Conservation (phyloP, 2,329 filamentous ascomycete genomes). For the Parastagonospora avenae region DNA sequence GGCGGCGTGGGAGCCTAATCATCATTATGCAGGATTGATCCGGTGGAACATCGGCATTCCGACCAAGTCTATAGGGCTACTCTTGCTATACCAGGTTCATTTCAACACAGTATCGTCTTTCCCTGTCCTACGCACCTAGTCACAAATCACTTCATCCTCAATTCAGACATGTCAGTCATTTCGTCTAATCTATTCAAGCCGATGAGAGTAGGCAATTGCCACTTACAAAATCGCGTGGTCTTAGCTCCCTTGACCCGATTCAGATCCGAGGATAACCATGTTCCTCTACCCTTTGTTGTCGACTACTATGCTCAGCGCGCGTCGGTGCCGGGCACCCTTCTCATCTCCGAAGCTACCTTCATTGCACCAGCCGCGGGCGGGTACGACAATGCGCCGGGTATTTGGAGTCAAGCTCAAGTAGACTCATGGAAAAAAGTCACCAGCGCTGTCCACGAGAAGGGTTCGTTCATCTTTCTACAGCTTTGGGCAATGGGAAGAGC, state of each 20-base stretch:
- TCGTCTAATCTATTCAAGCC: conserved; percentile 19
- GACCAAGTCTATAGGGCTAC: no score
- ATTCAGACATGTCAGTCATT: no score
- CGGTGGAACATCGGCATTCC: no score
- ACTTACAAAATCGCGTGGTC: conserved; percentile 25
- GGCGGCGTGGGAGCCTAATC: no score
- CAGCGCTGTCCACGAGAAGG: conserved; percentile 64
- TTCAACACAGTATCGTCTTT: no score
- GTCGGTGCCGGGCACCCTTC: conserved; percentile 57
- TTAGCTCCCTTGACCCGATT: conserved; percentile 38
- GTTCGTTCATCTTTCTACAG: conserved; percentile 63
- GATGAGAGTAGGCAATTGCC: conserved; percentile 24
- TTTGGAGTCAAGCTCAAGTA: conserved; percentile 53
- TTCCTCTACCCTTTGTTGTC: conserved; percentile 41
- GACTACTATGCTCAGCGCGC: conserved; percentile 61
- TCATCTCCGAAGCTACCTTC: conserved; percentile 63
- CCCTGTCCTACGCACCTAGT: no score
- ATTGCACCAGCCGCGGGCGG: conserved; percentile 47
- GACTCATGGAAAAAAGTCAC: conserved; percentile 63
- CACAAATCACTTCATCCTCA: no score
- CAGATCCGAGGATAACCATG: conserved; percentile 51
- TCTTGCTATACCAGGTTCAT: no score
- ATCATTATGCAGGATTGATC: no score
- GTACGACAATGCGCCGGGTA: conserved; percentile 59
- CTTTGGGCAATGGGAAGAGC: conserved; percentile 53